Evolutionary conservation across 257 asterid species (phyloP), one percentile per base, ranked within the genome.

Genomic region (Solanum paucissectum): DNA sequence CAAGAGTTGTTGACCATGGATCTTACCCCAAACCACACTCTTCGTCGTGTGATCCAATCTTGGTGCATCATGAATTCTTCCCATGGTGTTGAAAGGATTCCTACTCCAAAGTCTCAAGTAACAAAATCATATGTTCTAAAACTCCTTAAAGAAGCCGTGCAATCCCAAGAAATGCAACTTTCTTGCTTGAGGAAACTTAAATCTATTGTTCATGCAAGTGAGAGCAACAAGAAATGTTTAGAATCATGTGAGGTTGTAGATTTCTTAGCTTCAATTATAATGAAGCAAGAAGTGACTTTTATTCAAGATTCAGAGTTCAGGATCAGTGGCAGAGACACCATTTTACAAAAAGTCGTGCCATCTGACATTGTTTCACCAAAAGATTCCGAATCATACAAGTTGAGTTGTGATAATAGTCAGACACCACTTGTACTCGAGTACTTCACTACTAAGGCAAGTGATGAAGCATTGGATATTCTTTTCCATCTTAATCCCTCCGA

Each of bases 1-100:
- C 96, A 90, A 33, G 87, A 87, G 13, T 76, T 95, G 16, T 10
- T 6, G 6, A 71, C 55, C 85, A 88, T 87, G 1, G 94, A 92
- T 84, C 93, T 95, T 12, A 95, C 98, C 44, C 98, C 97, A 1
- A 95, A 95, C 88, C 96, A 94, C 87, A 95, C 92, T 0, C 95
- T 95, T 21, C 91, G 94, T 9, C 86, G 98, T 14, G 85, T 95
- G 75, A 95, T 96, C 85, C 98, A 95, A 66, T 82, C 94, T 0
- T 95, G 98, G 99, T 94, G 96, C 92, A 92, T 92, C 25, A 88
- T 91, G 90, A 91, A 95, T 82, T 85, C 98, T 21, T 72, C 89
- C 6, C 62, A 88, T 42, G 93, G 93, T 25, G 12, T 91, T 64
- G 94, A 94, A 18, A 55, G 92, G 32, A 88, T 94, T 88, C 96